Evolutionary conservation across 1,284 basidiomycete species (phyloP).

Genomic region (Rhizopogon hawkerae): DNA sequence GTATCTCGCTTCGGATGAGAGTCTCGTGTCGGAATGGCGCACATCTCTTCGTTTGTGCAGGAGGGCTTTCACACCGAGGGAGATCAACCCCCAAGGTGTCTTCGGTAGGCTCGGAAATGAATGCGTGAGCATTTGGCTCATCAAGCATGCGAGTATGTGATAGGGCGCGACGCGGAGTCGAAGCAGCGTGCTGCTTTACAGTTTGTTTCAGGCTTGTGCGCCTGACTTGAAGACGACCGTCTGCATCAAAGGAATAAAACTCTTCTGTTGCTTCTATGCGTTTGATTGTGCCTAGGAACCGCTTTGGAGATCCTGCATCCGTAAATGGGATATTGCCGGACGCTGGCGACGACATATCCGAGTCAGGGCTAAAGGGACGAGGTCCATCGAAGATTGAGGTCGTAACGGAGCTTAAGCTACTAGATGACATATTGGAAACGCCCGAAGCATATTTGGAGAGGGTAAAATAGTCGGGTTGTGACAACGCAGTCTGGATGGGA

Average conservation of each 20-base stretch:
- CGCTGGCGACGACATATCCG: background rate
- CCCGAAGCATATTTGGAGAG: background rate
- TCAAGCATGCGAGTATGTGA: background rate
- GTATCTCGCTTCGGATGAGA: background rate
- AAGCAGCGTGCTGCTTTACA: background rate
- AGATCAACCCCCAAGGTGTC: background rate
- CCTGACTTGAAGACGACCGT: background rate
- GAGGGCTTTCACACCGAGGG: background rate
- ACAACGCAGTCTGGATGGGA: background rate
- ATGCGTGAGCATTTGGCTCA: background rate
- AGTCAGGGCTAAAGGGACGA: background rate
- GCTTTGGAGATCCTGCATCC: background rate
- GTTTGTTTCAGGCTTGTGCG: background rate
- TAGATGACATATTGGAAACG: background rate
- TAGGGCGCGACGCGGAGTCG: background rate
- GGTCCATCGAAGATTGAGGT: background rate
- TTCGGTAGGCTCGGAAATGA: background rate
- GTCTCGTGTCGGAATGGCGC: background rate
- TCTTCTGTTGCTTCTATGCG: background rate
- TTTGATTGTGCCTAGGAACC: background rate
- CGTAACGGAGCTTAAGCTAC: background rate
- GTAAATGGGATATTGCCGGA: background rate
- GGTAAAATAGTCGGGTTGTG: background rate
- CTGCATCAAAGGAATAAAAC: background rate
- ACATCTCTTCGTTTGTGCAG: background rate